Base-by-base conservation (phyloP, 2,329 filamentous ascomycete genomes). In the Trichoderma sp. region DNA sequence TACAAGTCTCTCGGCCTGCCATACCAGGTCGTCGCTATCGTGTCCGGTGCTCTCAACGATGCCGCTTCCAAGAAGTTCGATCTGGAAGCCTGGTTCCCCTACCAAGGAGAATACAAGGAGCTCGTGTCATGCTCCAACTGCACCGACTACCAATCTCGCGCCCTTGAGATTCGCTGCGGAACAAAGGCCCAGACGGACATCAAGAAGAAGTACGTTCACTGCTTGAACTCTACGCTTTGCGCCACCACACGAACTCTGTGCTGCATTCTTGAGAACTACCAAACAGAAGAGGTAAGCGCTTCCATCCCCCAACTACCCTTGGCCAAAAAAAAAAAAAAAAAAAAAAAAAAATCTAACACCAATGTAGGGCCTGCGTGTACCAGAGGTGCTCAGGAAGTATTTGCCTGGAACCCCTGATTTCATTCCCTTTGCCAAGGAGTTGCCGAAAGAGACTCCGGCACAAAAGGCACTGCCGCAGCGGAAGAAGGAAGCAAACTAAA, bases 61-160 rank as follows among this genome's bases (percentile, higher is more conserved):
- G 80, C 80, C 13, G 80, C 83, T 15, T 84, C 92, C 32, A 97
- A 97, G 86, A 99, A 99, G 82, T 94, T 90, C 78, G 95, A 99
- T 76, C 86, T 99, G 25, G 95, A 99, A 79, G 94, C 95, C 3
- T 97, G 93, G 92, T 97, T 97, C 80, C 93, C 93, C 17, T 96
- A 92, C 84, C 94, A 98, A 80, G 91, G 91, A 74, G 95, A 98
- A 81, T 99, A 98, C 86, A 98, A 98, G 83, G 95, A 98, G 82
- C 87, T 99, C 32, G 95, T 98, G 60, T 97, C 92, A 22, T 97
- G 94, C 86, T 97, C 93, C 70, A 99, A 99, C 83, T 99, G 95
- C 84, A 97, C 93, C 53, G 94, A 98, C 78, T 98, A 98, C 84
- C 95, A 99, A 84, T 93, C 93, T 27, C 88, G 95, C 67, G 94